Evolutionary conservation across 495 filamentous ascomycete genomes (phyloP), one percentile per base, ranked within the genome.

Genomic region (Cudoniella acicularis): DNA sequence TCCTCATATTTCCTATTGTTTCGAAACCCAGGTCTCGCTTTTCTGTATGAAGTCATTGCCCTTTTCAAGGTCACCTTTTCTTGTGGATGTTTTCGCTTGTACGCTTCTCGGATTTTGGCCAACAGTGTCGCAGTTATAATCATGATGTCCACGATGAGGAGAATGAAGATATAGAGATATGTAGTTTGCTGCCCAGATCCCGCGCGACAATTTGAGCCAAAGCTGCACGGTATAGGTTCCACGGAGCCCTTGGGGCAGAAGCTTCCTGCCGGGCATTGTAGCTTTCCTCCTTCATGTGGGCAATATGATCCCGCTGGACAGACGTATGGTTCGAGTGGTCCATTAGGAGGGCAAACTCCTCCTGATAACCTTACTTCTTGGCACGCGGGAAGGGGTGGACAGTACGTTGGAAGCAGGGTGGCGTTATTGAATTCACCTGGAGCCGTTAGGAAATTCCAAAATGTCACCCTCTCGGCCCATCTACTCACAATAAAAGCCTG

Each of bases 301-400:
- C 78, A 81, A 54, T 78, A 80, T 46, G 54, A 67, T 6, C 76
- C 77, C 45, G 68, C 54, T 18, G 68, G 66, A 59, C 78, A 81
- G 8, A 79, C 60, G 1, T 75, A 63, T 11, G 78, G 78, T 56
- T 81, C 78, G 47, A 71, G 74, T 4, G 13, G 57, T 6, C 72
- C 75, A 21, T 69, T 41, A 1, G 71, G 59, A 6, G 36, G 17
- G 52, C 74, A 76, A 10, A 56, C 43, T 6, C 30, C 46, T 20
- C 72, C 71, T 4, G 64, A 60, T 1, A 78, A 53, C 56, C 77
- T 67, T 10, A 69, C 65, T 43, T 59, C 59, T 43, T 74, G 69
- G 49, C 71, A 78, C 10, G 62, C 50, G 2, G 69, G 68, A 10
- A 70, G 53, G 1, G 77, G 77, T 36, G 77, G 70, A 48, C 77